phyloP scores from a whole-genome alignment of 305 asterid species.

The Fraxinus sp. region DNA sequence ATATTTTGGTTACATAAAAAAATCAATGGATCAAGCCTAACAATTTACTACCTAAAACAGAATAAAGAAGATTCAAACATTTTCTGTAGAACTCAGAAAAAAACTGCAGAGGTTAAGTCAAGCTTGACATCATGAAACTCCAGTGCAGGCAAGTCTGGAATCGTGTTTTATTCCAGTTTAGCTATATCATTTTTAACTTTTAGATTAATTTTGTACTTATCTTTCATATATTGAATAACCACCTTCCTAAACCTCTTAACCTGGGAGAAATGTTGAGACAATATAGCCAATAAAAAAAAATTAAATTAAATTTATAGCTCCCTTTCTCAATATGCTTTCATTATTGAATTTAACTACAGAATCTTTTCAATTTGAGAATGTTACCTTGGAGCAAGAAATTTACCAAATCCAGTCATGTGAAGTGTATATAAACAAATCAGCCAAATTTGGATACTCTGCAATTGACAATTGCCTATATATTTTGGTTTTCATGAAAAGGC shows the following conservation, averaged over 20 bases:
- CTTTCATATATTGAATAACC: not conserved
- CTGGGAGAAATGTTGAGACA: not conserved
- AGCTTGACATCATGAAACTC: not conserved
- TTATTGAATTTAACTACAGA: not conserved
- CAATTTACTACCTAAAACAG: not conserved
- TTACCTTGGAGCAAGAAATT: not conserved
- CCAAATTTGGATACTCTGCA: not conserved
- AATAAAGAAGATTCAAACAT: not conserved
- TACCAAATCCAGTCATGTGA: not conserved
- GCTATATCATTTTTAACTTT: not conserved
- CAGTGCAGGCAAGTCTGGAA: not conserved
- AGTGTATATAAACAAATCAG: not conserved
- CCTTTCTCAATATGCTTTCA: not conserved
- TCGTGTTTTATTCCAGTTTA: not conserved
- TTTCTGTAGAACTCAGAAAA: not conserved
- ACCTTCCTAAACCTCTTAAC: not conserved
- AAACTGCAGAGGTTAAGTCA: not conserved
- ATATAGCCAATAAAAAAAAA: not conserved
- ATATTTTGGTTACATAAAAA: not conserved
- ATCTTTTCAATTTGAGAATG: not conserved
- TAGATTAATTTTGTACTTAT: not conserved
- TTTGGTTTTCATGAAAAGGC: not conserved
- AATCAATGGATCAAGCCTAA: not conserved
- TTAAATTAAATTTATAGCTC: not conserved
- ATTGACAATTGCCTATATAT: not conserved